Percentiles rank a stretch among this genome's conserved stretches.
Conservation (phyloP, 805 yeast species). For the Schwanniomyces sp. region DNA sequence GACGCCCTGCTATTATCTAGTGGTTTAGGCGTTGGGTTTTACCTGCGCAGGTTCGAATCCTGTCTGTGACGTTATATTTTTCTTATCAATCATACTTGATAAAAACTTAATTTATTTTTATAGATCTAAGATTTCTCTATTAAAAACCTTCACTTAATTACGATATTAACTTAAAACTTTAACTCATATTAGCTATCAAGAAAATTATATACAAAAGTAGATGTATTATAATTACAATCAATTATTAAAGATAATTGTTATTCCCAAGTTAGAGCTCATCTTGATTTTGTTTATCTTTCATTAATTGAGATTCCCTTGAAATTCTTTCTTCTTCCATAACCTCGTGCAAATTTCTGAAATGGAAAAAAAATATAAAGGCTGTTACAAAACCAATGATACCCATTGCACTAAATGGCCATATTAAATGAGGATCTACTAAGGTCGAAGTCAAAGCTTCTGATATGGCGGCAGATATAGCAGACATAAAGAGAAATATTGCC, state of each 20-base stretch:
- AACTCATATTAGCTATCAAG: too few relatives aligned
- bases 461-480: conserved; percentile 50
- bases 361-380: conserved; percentile 29
- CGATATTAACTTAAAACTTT: too few relatives aligned
- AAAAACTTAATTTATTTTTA: too few relatives aligned
- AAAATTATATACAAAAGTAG: too few relatives aligned
- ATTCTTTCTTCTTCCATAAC: conserved; percentile 39
- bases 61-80: conserved; percentile 46
- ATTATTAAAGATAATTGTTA: too few relatives aligned
- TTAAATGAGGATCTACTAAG: conserved; percentile 40
- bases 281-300: background rate
- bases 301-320: conserved; percentile 17
- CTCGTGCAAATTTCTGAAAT: conserved; percentile 38
- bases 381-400: conserved; percentile 34
- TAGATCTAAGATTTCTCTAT: too few relatives aligned
- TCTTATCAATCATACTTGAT: too few relatives aligned
- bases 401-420: conserved; percentile 41
- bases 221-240: too few relatives aligned
- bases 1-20: too few relatives aligned
- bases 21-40: conserved; percentile 39
- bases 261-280: background rate
- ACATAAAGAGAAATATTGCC: conserved; percentile 44
- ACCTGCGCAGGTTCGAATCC: conserved; percentile 57
- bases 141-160: too few relatives aligned
- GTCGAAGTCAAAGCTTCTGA: conserved; percentile 43